Evolutionary conservation across 176 grass and related monocot species (phyloP).

Genomic region (Lolium multiflorum): DNA sequence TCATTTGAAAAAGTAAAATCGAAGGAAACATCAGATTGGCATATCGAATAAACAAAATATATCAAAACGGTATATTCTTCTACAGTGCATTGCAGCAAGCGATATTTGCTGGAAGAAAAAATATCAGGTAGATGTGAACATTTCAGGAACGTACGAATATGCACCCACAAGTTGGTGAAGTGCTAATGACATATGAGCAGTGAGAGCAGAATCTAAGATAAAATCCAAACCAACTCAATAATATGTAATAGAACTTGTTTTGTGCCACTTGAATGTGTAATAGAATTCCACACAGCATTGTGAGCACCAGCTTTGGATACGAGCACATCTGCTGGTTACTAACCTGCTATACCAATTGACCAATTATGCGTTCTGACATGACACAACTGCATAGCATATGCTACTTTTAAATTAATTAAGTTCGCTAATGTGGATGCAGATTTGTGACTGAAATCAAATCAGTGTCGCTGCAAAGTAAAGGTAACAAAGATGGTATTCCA

Average conservation of each 20-base stretch:
- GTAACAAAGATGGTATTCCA: neutral
- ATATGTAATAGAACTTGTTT: neutral
- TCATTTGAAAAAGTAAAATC: neutral
- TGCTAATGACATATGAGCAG: neutral
- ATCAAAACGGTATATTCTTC: neutral
- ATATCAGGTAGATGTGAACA: neutral
- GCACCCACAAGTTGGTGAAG: neutral
- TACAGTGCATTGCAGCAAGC: neutral
- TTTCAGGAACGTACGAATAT: neutral
- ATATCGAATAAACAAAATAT: neutral
- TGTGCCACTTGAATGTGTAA: neutral
- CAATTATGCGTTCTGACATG: neutral
- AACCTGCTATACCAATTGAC: conserved; percentile 1
- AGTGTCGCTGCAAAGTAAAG: neutral
- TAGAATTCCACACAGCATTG: neutral
- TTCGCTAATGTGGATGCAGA: neutral
- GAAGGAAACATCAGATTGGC: neutral
- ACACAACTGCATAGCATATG: neutral
- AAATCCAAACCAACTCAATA: conserved; percentile 1
- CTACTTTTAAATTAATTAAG: neutral
- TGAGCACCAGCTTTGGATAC: neutral
- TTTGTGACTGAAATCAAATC: neutral
- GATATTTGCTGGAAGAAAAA: neutral
- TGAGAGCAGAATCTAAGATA: neutral
- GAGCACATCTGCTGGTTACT: conserved; percentile 21